A percentile compares a stretch with the other conserved stretches of the same genome.
These are phyloP conservation scores for Cupressus sempervirens DNA, from an alignment of 75 land plant species.

Conservation along the genomic window DNA sequence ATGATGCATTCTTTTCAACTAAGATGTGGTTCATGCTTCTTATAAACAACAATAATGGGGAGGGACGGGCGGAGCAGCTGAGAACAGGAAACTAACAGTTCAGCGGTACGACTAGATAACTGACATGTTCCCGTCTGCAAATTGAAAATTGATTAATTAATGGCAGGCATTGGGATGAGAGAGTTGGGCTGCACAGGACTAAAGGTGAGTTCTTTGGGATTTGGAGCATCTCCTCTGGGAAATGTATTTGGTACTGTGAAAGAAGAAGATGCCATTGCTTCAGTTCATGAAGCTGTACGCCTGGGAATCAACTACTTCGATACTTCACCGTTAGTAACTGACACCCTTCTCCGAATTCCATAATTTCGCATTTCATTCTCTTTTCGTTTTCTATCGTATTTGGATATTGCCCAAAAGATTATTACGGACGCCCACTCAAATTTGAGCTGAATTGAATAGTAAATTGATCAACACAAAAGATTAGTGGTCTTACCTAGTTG, in stretches of 20 bases:
- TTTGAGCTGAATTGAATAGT: neutral
- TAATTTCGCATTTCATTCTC: neutral
- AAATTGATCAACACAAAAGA: neutral
- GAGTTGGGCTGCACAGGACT: constrained; percentile 83
- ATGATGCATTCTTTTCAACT: too few relatives aligned
- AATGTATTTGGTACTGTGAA: constrained; percentile 76
- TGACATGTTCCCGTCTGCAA: neutral
- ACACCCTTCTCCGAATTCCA: neutral
- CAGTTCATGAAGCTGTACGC: constrained; percentile 69
- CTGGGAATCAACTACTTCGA: constrained; percentile 96
- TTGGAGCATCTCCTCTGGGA: constrained; percentile 97
- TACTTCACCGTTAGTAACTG: constrained; percentile 77
- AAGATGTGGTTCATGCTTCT: neutral
- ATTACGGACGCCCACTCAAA: neutral
- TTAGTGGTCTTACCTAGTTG: neutral
- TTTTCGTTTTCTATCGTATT: neutral
- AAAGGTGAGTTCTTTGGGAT: constrained; percentile 71
- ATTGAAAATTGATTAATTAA: neutral
- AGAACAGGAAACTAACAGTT: neutral
- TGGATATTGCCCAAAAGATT: neutral
- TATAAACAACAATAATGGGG: neutral
- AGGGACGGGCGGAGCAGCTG: neutral
- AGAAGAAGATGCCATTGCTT: constrained; percentile 63
- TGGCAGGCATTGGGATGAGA: constrained; percentile 38
- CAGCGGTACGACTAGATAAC: neutral